phyloP scores from a whole-genome alignment of 257 asterid species.

The Phtheirospermum japonicum region DNA sequence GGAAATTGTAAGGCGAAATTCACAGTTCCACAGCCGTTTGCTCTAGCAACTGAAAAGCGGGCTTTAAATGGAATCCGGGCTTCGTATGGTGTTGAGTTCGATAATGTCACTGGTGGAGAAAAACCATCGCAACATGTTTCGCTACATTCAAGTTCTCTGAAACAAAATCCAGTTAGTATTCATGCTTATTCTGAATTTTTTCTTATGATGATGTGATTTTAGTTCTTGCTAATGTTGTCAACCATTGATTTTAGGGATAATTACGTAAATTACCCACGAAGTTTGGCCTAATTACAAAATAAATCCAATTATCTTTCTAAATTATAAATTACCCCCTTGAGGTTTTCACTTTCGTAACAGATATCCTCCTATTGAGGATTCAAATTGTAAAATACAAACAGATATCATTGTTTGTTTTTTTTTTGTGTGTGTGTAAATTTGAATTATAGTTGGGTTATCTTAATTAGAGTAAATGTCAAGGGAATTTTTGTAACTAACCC shows the following conservation, averaged over 20 bases:
- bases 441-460: not conserved
- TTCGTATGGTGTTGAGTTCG: conserved; percentile 45
- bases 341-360: not conserved
- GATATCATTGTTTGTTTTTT: too few relatives aligned
- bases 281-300: not conserved
- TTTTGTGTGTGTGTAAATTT: too few relatives aligned
- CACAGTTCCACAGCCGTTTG: conserved; percentile 85
- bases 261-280: not conserved
- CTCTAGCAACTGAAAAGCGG: conserved; percentile 86
- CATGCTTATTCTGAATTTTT: not conserved
- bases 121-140: too few relatives aligned
- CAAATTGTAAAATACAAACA: too few relatives aligned
- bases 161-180: conserved; percentile 46
- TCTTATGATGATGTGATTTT: conserved; percentile 3
- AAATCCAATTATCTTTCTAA: not conserved
- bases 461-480: not conserved
- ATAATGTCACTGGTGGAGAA: conserved; percentile 30
- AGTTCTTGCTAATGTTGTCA: conserved; percentile 11
- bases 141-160: conserved; percentile 31
- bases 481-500: too few relatives aligned
- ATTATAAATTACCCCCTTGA: not conserved
- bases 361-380: not conserved
- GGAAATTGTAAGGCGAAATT: conserved; percentile 62
- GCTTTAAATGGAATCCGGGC: conserved; percentile 52
- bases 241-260: not conserved